phyloP scores from a whole-genome alignment of 306 rosid species.

The Oxytropis ochrocephala region DNA sequence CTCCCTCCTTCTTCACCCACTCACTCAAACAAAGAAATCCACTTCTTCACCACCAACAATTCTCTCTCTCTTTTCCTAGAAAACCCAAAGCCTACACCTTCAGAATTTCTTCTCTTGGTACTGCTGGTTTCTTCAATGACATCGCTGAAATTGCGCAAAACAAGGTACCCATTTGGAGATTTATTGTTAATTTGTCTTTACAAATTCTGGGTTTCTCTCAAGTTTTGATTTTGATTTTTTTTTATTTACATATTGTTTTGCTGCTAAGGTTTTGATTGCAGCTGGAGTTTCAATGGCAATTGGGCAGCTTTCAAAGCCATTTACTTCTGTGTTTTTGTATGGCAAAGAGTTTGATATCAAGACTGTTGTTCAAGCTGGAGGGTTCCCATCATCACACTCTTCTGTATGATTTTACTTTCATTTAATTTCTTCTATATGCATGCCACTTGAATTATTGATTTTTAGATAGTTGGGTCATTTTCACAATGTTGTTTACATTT shows the following conservation, averaged over 20 bases:
- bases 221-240: not conserved
- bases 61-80: constrained; percentile 8
- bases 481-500: constrained; percentile 29
- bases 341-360: constrained; percentile 70
- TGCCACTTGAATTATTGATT: not conserved
- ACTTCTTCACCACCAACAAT: not conserved
- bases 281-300: constrained; percentile 59
- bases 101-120: constrained; percentile 28
- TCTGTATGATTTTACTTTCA: constrained; percentile 47
- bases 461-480: not conserved
- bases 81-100: constrained; percentile 27
- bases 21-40: constrained; percentile 8
- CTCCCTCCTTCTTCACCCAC: not conserved
- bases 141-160: constrained; percentile 56
- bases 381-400: constrained; percentile 92
- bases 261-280: constrained; percentile 62
- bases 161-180: constrained; percentile 44
- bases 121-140: constrained; percentile 42
- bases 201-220: constrained; percentile 16
- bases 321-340: constrained; percentile 54
- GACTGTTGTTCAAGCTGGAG: constrained; percentile 61
- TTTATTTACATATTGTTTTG: not conserved
- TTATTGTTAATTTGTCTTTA: not conserved
- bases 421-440: not conserved
- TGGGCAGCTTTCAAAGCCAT: constrained; percentile 85